Conservation (phyloP, 768 basidiomycete genomes). For the Tricholoma terreum region DNA sequence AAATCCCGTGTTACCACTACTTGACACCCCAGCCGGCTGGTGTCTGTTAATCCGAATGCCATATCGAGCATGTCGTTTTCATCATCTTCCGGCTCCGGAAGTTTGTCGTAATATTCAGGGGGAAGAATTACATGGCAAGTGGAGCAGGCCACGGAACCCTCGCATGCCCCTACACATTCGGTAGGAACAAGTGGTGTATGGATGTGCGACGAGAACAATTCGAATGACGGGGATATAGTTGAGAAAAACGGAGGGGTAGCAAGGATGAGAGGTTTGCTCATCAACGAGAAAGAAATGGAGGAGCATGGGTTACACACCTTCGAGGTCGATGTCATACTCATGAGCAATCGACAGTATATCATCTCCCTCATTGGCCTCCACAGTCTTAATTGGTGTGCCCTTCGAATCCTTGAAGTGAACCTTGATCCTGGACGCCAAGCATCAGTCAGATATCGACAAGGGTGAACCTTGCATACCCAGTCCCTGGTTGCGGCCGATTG, state of each 20-base stretch:
- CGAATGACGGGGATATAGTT: background rate
- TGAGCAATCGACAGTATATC: constrained; percentile 89
- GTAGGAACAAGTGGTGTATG: background rate
- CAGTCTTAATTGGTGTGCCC: constrained; percentile 77
- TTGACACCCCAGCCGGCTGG: constrained; percentile 79
- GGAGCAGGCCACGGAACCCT: constrained; percentile 94
- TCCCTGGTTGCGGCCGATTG: constrained; percentile 62
- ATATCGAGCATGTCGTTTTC: constrained; percentile 99
- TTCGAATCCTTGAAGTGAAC: constrained; percentile 89
- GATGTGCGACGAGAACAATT: background rate
- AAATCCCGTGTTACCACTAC: constrained; percentile 75
- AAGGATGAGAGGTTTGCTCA: background rate
- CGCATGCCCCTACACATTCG: constrained; percentile 78
- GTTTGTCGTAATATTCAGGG: constrained; percentile 75
- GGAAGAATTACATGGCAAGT: constrained; percentile 94
- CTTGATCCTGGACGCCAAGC: constrained; percentile 60
- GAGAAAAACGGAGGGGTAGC: background rate
- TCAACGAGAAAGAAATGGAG: background rate
- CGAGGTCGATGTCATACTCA: constrained; percentile 93
- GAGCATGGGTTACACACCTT: constrained; percentile 57
- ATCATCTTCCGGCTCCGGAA: constrained; percentile 94
- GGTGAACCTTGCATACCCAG: constrained; percentile 46
- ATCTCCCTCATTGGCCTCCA: constrained; percentile 93
- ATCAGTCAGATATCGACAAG: background rate
- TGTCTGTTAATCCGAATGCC: constrained; percentile 95